Base-by-base conservation (phyloP, 345 rosid species). In the Lepidium aucheri region DNA sequence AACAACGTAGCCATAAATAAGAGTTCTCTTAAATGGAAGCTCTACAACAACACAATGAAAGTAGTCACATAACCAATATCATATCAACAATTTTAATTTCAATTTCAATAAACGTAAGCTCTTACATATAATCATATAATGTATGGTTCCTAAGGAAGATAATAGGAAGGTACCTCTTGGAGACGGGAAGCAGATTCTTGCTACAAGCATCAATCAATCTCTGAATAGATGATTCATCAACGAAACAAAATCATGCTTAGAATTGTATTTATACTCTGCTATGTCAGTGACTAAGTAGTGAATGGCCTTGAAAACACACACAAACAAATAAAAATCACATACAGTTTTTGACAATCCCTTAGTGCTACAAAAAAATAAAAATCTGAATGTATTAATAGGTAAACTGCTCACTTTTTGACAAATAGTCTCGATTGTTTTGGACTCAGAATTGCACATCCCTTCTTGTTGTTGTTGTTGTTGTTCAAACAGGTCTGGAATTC, bases 251-350 rank as follows among this genome's bases (percentile, higher is more conserved):
- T 75, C 80, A 44, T 96, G 93, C 80, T 82, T 88, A 50, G 87
- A 77, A 67, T 68, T 85, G 70, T 81, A 88, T 0, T 88, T 59
- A 67, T 85, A 88, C 79, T 94, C 96, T 16, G 97, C 96, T 73
- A 88, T 80, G 68, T 94, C 99, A 47, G 99, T 94, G 76, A 90
- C 97, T 32, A 87, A 76, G 74, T 90, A 88, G 34, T 88, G 95
- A 82, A 94, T 82, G 64, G 88, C 86, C 99, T 94, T 84, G 68
- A 74, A 63, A 34, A 24, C 26, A 61, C 74, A 55, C 58, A 30
- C 16, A 26, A 38, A 71, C 73, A 57, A 17, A 68, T 60, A 18
- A 22, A 33, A 70, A 26, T 9, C 44, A 62, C 47, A 26, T 43
- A 20, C 1, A 20, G 22, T 20, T 20, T 20, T 20, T 20, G 22